phyloP scores from a whole-genome alignment of 2,329 filamentous ascomycete genomes.

The Cadophora sp. region DNA sequence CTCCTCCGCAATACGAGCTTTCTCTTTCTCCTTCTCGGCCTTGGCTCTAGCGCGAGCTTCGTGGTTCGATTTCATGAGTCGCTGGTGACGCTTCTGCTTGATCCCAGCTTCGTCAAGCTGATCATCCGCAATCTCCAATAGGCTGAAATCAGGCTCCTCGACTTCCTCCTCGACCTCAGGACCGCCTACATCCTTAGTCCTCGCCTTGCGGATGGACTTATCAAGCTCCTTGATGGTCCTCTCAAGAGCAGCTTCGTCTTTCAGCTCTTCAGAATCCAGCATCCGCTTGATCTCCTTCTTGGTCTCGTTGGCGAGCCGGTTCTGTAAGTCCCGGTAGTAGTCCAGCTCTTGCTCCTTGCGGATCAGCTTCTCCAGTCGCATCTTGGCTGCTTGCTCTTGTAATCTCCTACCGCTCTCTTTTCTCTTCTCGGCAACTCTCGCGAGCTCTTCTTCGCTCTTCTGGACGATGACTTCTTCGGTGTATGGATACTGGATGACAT shows the following conservation, averaged over 20 bases:
- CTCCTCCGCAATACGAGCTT: conserved; percentile 81
- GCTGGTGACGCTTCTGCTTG: conserved; percentile 92
- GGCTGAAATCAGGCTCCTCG: conserved; percentile 83
- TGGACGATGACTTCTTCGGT: conserved; percentile 89
- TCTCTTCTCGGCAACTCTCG: conserved; percentile 87
- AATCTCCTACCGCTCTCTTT: conserved; percentile 91
- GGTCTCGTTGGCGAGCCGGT: conserved; percentile 72
- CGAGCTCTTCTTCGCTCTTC: conserved; percentile 94
- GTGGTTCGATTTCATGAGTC: conserved; percentile 91
- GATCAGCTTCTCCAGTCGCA: conserved; percentile 93
- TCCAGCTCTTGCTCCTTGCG: conserved; percentile 95
- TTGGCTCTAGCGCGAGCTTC: conserved; percentile 94
- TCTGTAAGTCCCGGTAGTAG: conserved; percentile 87
- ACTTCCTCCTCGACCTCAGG: conserved; percentile 78
- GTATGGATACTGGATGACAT: conserved; percentile 90
- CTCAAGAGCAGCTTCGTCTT: conserved; percentile 87
- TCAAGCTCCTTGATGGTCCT: conserved; percentile 88
- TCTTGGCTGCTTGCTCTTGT: conserved; percentile 96
- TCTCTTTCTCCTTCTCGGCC: conserved; percentile 93
- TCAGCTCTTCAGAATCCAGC: conserved; percentile 88
- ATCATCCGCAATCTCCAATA: conserved; percentile 89
- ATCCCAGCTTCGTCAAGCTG: conserved; percentile 89
- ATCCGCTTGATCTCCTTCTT: conserved; percentile 92
- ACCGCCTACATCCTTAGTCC: conserved; percentile 91
- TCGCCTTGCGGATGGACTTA: conserved; percentile 84